Evolutionary conservation across 2,329 filamentous ascomycete genomes (phyloP).

Genomic region (Neonectria ditissima): DNA sequence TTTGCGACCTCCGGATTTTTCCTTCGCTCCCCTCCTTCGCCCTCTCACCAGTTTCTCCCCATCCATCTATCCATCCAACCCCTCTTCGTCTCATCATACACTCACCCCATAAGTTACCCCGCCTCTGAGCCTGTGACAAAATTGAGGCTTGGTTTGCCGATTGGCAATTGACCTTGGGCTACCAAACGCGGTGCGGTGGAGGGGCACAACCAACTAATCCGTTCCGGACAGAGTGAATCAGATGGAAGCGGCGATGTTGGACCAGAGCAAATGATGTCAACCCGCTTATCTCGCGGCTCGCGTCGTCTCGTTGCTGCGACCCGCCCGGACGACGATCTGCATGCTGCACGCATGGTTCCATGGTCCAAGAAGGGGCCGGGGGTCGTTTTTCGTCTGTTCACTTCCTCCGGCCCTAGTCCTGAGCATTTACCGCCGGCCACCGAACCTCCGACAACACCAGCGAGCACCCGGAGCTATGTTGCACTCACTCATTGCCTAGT

Average conservation of each 20-base stretch:
- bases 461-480: background rate
- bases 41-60: background rate
- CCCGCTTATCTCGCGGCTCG: constrained; percentile 39
- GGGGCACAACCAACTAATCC: background rate
- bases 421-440: constrained; percentile 22
- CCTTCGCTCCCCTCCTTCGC: constrained; percentile 9
- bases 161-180: background rate
- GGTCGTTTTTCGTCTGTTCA: constrained; percentile 19
- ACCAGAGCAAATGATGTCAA: background rate
- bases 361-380: constrained; percentile 32
- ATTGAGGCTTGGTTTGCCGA: background rate
- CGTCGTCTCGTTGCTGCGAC: constrained; percentile 19
- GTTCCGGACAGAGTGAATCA: constrained; percentile 4
- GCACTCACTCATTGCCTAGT: background rate
- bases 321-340: constrained; percentile 38
- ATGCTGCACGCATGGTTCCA: constrained; percentile 42
- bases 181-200: background rate
- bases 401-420: constrained; percentile 18
- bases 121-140: background rate
- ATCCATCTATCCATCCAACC: too few relatives aligned
- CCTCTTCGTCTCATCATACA: background rate
- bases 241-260: constrained; percentile 9
- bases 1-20: constrained; percentile 26
- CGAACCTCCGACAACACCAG: constrained; percentile 8
- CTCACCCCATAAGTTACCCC: constrained; percentile 2